phyloP scores from a whole-genome alignment of 371 early-diverging fungal species.

The Mortierella sp. region DNA sequence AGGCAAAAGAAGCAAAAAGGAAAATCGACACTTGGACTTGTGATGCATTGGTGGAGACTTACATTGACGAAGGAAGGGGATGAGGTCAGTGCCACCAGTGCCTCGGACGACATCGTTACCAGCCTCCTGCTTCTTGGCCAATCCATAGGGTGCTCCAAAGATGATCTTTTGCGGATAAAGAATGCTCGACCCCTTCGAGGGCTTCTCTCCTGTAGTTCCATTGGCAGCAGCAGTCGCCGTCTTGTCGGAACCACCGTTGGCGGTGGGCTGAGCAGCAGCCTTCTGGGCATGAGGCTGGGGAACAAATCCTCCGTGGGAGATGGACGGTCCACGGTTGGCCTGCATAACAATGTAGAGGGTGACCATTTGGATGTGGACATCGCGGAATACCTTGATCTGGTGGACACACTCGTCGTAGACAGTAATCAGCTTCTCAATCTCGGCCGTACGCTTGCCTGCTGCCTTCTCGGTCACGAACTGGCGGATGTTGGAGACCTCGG shows the following conservation, averaged over 20 bases:
- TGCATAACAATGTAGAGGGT: slow-evolving; percentile 92
- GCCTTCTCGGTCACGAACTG: slow-evolving; percentile 57
- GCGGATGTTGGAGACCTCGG: slow-evolving; percentile 72
- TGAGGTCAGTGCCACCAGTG: slow-evolving; percentile 96
- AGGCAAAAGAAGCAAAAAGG: neutral
- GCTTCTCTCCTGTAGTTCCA: slow-evolving; percentile 6
- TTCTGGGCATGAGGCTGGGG: slow-evolving; percentile 49
- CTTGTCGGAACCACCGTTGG: slow-evolving; percentile 20
- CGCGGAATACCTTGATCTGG: slow-evolving; percentile 88
- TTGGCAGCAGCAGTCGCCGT: slow-evolving; percentile 1
- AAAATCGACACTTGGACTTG: too few relatives aligned
- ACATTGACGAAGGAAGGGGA: slow-evolving; percentile 81
- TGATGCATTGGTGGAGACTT: too few relatives aligned
- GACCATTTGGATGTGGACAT: slow-evolving; percentile 93
- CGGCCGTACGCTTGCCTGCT: slow-evolving; percentile 29
- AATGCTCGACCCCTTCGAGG: slow-evolving; percentile 57
- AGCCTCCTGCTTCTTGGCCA: slow-evolving; percentile 67
- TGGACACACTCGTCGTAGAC: slow-evolving; percentile 86
- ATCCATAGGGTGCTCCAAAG: slow-evolving; percentile 64
- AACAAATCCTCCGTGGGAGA: slow-evolving; percentile 70
- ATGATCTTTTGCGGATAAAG: slow-evolving; percentile 68
- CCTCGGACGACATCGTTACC: slow-evolving; percentile 80
- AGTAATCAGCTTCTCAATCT: slow-evolving; percentile 56
- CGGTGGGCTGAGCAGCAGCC: slow-evolving; percentile 20
- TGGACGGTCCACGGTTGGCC: slow-evolving; percentile 82